Percentiles rank a stretch among this genome's conserved stretches.
These are phyloP conservation scores for Picea sitchensis DNA, from an alignment of 75 land plant species.

Conservation along the genomic window DNA sequence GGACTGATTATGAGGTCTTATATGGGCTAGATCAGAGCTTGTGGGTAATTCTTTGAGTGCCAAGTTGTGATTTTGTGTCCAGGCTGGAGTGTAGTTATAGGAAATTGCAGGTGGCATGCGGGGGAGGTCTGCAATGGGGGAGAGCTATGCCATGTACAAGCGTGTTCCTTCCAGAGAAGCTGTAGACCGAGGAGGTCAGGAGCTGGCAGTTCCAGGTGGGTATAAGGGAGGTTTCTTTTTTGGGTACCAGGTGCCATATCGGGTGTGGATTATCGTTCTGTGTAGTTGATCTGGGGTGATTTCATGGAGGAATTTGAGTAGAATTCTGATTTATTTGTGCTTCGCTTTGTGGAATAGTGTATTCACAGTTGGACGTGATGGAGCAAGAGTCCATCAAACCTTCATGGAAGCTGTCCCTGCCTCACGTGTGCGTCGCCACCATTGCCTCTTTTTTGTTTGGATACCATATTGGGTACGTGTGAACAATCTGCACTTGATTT, in stretches of 20 bases:
- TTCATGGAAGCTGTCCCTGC: constrained; percentile 71
- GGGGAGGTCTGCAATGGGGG: constrained; percentile 7
- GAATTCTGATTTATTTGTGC: not conserved
- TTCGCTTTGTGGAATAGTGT: not conserved
- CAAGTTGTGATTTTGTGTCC: not conserved
- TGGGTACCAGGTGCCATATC: no score
- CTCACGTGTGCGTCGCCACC: constrained; percentile 77
- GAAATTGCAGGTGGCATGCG: not conserved
- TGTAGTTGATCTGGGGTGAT: not conserved
- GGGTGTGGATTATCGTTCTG: no score
- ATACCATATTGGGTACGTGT: constrained; percentile 74
- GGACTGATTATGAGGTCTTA: not conserved
- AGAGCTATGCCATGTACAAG: not conserved
- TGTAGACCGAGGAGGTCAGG: not conserved
- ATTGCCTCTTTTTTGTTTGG: constrained; percentile 81
- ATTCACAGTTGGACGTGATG: constrained; percentile 8
- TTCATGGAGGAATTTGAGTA: not conserved
- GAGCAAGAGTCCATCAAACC: constrained; percentile 39
- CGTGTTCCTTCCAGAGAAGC: constrained; percentile 5
- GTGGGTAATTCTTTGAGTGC: not conserved
- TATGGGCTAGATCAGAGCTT: not conserved
- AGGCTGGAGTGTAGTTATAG: not conserved
- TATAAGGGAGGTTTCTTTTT: not conserved
- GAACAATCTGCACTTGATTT: not conserved
- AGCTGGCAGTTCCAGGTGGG: not conserved